These are phyloP conservation scores for Scheffersomyces quercinus DNA, from an alignment of 1,139 yeast genomes.

Conservation along the genomic window DNA sequence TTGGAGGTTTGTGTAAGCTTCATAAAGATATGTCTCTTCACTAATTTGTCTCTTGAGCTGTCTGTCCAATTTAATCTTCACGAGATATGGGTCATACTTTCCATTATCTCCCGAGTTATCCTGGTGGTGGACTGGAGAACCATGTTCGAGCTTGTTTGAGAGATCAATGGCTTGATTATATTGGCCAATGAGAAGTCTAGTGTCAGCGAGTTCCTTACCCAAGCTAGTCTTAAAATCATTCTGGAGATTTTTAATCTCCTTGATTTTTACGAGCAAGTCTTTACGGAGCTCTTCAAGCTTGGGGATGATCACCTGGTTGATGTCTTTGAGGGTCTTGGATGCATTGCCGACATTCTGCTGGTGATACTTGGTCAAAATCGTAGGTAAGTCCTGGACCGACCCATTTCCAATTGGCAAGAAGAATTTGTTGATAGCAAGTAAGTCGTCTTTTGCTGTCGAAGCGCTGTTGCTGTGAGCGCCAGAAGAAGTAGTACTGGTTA, in stretches of 20 bases:
- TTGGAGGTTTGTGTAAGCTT: constrained; percentile 85
- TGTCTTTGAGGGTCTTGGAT: constrained; percentile 69
- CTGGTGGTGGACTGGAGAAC: constrained; percentile 10
- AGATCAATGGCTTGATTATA: constrained; percentile 46
- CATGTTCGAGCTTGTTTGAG: constrained; percentile 35
- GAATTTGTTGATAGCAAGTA: constrained; percentile 44
- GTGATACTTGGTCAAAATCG: constrained; percentile 71
- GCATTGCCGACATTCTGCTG: constrained; percentile 69
- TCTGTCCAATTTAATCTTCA: constrained; percentile 69
- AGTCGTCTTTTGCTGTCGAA: constrained; percentile 26
- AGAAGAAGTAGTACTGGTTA: constrained; percentile 16
- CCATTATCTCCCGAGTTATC: constrained; percentile 35
- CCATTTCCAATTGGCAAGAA: constrained; percentile 79
- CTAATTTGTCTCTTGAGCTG: constrained; percentile 74
- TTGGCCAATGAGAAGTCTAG: constrained; percentile 52
- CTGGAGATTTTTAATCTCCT: constrained; percentile 78
- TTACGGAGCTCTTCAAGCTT: constrained; percentile 82
- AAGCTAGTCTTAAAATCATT: constrained; percentile 82
- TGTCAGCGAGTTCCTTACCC: constrained; percentile 63
- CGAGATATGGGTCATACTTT: constrained; percentile 78
- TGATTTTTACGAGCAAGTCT: constrained; percentile 79
- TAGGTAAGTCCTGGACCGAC: constrained; percentile 80
- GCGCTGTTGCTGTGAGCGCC: constrained; percentile 12
- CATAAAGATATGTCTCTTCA: constrained; percentile 85
- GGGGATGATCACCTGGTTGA: constrained; percentile 70